Base-by-base conservation (phyloP, 2,329 filamentous ascomycete species). In the Fusarium pininemorale region DNA sequence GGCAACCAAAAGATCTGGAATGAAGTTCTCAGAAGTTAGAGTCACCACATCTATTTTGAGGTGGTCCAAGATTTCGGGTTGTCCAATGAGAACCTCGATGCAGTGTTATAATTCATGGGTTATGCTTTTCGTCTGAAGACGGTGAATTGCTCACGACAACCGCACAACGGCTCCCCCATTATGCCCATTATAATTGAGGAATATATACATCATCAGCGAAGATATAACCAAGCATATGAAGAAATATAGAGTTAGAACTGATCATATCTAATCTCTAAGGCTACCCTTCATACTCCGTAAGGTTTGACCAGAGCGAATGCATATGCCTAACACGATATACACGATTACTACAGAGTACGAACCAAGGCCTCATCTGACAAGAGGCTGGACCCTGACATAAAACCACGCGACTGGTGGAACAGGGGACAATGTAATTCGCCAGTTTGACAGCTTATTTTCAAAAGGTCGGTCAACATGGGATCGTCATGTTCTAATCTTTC, bases 381-480 rank as follows among this genome's bases (percentile, higher is more conserved):
- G 24, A 60, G 15, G 24, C 7, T 60, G 42, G 48, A 45, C 42
- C 55, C 51, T 53, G 48, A 57, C 30, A 51, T 56, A 37, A 42
- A 65, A 60, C 59, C 39, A 53, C 47, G 42, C 45, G 71, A 65
- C 32, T 54, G 20, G n/a, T 26, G n/a, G 44, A 60, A 63, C 51
- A 73, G 60, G 54, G 58, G 38, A 63, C 50, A 72, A 72, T 67
- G 15, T 42, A 26, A 38, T 47, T 38, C n/a, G 20, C 62, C 37
- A 24, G 9, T 35, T 71, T 58, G 41, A 45, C 38, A 61, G 38
- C 68, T 72, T 72, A 53, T 48, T 72, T 50, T 55, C 47, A 57
- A 68, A 58, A 37, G 45, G 42, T 55, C 58, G 56, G 63, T 69
- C 63, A 74, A 75, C 58, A 71, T 60, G 32, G 65, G 73, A 75